Evolutionary conservation across 2,329 filamentous ascomycete genomes (phyloP), one percentile per base, ranked within the genome.

Genomic region (Sporothrix inflata): DNA sequence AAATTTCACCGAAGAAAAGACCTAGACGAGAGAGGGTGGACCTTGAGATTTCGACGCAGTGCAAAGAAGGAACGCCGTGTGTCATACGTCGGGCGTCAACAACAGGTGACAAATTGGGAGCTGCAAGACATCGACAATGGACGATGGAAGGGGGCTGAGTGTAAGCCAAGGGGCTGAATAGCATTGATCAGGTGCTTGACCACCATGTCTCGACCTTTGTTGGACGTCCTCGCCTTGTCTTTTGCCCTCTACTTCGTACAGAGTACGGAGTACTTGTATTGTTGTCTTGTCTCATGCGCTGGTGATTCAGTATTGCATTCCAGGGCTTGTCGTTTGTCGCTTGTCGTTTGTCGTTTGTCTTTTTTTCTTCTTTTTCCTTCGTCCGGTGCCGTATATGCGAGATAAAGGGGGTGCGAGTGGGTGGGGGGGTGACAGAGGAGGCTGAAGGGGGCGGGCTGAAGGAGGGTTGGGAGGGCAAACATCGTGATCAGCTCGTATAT

Each of bases 251-350:
- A n/a, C n/a, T n/a, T n/a, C n/a, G n/a, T n/a, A n/a, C n/a, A n/a
- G n/a, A n/a, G n/a, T n/a, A n/a, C n/a, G n/a, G n/a, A n/a, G n/a
- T n/a, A n/a, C n/a, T 30, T 47, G 3, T 42, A 2, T n/a, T 42
- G 24, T n/a, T 49, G 63, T 49, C 63, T 49, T 49, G 63, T 66
- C 42, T 66, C 24, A 49, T 66, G 63, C 42, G 63, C 8, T 66
- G 63, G 24, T 21, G 63, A 66, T 30, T 30, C 63, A 47, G 27
- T 30, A 34, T 66, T 34, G 27, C 61, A 47, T 66, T 49, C 61
- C 61, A 47, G 16, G 42, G 27, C 3, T 30, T 30, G 24, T 34
- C 14, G 1, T 9, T 21, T 24, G 9, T 61, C 6, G 3, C 14
- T 4, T 60, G 5, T 57, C 19, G 1, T 9, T 21, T 24, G 9